These are phyloP conservation scores for Arthrobotrys iridis DNA, from an alignment of 2,329 filamentous ascomycete species.

Conservation along the genomic window DNA sequence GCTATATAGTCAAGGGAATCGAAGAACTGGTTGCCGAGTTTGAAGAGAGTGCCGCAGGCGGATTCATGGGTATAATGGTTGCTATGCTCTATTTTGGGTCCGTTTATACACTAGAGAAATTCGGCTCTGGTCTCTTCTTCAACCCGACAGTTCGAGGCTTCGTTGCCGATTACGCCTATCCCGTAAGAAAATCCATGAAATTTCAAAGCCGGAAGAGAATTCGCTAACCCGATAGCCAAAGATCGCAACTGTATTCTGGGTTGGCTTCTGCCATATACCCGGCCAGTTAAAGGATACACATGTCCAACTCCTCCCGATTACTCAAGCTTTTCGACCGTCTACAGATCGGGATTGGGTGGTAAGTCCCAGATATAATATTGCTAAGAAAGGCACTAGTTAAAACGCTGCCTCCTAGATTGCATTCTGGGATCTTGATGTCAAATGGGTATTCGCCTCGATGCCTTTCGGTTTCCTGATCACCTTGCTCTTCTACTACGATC, in stretches of 20 bases:
- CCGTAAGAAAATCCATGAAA: constrained; percentile 59
- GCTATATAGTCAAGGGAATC: constrained; percentile 61
- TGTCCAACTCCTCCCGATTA: constrained; percentile 77
- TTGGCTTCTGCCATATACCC: constrained; percentile 67
- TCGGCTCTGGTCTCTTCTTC: constrained; percentile 64
- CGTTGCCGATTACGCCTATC: constrained; percentile 67
- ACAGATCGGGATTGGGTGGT: constrained; percentile 67
- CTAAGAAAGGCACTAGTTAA: constrained; percentile 65
- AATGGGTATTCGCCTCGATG: constrained; percentile 67
- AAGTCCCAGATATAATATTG: constrained; percentile 59
- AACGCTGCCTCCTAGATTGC: constrained; percentile 66
- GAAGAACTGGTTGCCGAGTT: constrained; percentile 67
- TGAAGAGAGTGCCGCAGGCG: constrained; percentile 26
- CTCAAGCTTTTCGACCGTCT: constrained; percentile 81
- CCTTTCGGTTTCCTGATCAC: constrained; percentile 68
- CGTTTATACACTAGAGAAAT: constrained; percentile 63
- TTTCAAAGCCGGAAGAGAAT: background rate
- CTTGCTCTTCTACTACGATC: constrained; percentile 69
- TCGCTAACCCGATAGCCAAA: constrained; percentile 48
- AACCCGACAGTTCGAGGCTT: constrained; percentile 64
- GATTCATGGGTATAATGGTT: constrained; percentile 63
- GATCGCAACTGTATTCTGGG: constrained; percentile 68
- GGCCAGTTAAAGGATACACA: constrained; percentile 71
- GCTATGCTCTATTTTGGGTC: constrained; percentile 62
- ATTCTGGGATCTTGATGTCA: constrained; percentile 67